phyloP scores from a whole-genome alignment of 805 yeast genomes.

The Diddensiella santjacobensis region DNA sequence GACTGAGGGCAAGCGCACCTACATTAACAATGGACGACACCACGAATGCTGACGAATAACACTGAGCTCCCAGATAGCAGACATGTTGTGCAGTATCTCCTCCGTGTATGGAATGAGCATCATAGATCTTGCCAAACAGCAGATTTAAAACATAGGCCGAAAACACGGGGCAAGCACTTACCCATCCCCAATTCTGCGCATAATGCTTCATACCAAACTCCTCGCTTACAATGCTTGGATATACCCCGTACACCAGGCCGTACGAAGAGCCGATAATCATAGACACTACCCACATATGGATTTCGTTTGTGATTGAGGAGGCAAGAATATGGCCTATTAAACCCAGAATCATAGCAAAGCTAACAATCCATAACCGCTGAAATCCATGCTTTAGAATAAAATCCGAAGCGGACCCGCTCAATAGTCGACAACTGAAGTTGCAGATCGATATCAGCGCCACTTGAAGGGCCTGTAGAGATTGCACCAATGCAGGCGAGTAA shows the following conservation, averaged over 20 bases:
- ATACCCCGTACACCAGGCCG: slow-evolving; percentile 67
- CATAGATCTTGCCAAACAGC: slow-evolving; percentile 62
- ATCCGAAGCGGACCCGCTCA: slow-evolving; percentile 64
- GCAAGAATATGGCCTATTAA: slow-evolving; percentile 51
- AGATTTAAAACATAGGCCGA: slow-evolving; percentile 57
- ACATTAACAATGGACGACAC: slow-evolving; percentile 12
- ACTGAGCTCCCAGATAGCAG: slow-evolving; percentile 18
- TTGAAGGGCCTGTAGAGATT: slow-evolving; percentile 61
- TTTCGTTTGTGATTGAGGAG: slow-evolving; percentile 30
- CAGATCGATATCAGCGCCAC: slow-evolving; percentile 65
- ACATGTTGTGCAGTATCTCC: slow-evolving; percentile 16
- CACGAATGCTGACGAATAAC: slow-evolving; percentile 22
- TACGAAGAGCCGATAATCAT: slow-evolving; percentile 62
- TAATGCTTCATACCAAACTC: slow-evolving; percentile 63
- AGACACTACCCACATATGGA: slow-evolving; percentile 47
- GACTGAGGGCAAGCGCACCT: slow-evolving; percentile 10
- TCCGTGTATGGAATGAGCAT: slow-evolving; percentile 35
- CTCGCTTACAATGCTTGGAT: slow-evolving; percentile 69
- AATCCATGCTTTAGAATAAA: slow-evolving; percentile 43
- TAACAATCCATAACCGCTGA: slow-evolving; percentile 54
- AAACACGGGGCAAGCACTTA: slow-evolving; percentile 60
- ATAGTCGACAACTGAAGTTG: slow-evolving; percentile 61
- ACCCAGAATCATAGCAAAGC: slow-evolving; percentile 48
- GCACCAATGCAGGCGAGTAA: slow-evolving; percentile 27
- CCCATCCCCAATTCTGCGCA: slow-evolving; percentile 69